These are phyloP conservation scores for Trichoderma harzianum DNA, from an alignment of 2,329 filamentous ascomycete species.

Conservation along the genomic window DNA sequence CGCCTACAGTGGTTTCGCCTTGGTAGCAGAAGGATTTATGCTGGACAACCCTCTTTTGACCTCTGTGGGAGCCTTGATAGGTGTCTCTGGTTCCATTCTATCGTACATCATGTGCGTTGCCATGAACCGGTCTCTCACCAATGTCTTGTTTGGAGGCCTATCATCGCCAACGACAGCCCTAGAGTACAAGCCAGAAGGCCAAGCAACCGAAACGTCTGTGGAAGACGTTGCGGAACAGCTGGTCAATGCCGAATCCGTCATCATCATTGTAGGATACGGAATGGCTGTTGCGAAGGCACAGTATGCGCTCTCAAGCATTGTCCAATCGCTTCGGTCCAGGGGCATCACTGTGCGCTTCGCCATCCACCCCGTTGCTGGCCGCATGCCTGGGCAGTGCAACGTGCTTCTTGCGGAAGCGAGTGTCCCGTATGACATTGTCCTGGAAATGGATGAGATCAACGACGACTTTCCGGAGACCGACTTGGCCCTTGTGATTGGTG, in stretches of 20 bases:
- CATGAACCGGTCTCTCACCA: constrained; percentile 88
- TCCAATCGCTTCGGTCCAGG: constrained; percentile 66
- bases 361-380: constrained; percentile 84
- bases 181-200: constrained; percentile 74
- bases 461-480: constrained; percentile 86
- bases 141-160: constrained; percentile 77
- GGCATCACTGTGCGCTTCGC: constrained; percentile 82
- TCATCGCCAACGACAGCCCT: constrained; percentile 53
- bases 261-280: constrained; percentile 87
- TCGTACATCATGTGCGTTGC: constrained; percentile 85
- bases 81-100: constrained; percentile 82
- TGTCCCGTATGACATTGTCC: constrained; percentile 86
- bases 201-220: constrained; percentile 72
- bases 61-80: constrained; percentile 81
- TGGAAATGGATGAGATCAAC: constrained; percentile 97
- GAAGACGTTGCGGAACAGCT: constrained; percentile 79
- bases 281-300: constrained; percentile 95
- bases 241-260: constrained; percentile 74
- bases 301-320: constrained; percentile 84
- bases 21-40: constrained; percentile 91
- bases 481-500: constrained; percentile 82
- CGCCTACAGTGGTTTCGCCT: constrained; percentile 84
- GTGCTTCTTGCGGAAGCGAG: constrained; percentile 83
- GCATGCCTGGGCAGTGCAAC: constrained; percentile 93
- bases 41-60: constrained; percentile 81